Conservation (phyloP, 495 filamentous ascomycete genomes). For the Tirmania nivea region DNA sequence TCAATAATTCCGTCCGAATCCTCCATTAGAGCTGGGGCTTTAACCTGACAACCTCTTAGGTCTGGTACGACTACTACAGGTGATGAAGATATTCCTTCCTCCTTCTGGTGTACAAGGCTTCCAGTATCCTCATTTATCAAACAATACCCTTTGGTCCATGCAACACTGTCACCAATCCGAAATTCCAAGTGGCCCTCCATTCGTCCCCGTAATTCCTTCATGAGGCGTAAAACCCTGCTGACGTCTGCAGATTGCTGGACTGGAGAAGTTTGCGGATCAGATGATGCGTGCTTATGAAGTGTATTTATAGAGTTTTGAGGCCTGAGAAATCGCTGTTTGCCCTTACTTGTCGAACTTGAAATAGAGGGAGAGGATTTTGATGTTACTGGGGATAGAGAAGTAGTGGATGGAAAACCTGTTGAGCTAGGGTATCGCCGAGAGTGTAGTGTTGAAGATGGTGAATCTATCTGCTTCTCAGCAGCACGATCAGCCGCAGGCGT, state of each 20-base stretch:
- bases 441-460: not conserved
- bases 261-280: constrained; percentile 14
- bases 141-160: constrained; percentile 40
- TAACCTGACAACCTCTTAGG: constrained; percentile 67
- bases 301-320: constrained; percentile 3
- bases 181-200: constrained; percentile 53
- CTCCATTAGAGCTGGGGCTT: constrained; percentile 42
- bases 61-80: constrained; percentile 41
- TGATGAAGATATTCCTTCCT: constrained; percentile 26
- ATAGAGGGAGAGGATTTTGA: constrained; percentile 2
- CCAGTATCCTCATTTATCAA: constrained; percentile 47
- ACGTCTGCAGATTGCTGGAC: constrained; percentile 35
- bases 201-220: constrained; percentile 43
- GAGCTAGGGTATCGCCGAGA: constrained; percentile 3
- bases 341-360: not conserved
- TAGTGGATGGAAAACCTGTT: constrained; percentile 16
- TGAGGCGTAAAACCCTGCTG: constrained; percentile 40
- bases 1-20: constrained; percentile 50
- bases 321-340: constrained; percentile 13
- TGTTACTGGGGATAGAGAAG: constrained; percentile 4
- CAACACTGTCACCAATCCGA: constrained; percentile 29
- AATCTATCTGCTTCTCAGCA: not conserved
- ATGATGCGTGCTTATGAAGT: not conserved
- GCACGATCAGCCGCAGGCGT: too few species aligned
- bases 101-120: constrained; percentile 38